A percentile compares a stretch with the other conserved stretches of the same genome.
These are phyloP conservation scores for Casuarina equisetifolia DNA, from an alignment of 306 rosid genomes.

Conservation along the genomic window DNA sequence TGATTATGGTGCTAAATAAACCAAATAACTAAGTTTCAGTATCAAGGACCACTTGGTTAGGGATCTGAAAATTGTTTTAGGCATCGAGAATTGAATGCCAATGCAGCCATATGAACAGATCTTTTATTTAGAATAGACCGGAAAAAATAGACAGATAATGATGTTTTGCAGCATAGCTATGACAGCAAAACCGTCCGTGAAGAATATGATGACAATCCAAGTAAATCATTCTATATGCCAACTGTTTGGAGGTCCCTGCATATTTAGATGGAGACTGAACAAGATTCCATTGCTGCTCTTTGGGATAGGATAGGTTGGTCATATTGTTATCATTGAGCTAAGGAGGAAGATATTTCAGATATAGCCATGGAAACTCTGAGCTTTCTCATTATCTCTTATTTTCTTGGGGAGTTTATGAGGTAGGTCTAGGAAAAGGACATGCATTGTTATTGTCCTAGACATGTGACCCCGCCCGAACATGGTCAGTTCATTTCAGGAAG, in stretches of 20 bases:
- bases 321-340: not conserved
- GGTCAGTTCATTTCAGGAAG: not conserved
- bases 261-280: not conserved
- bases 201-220: not conserved
- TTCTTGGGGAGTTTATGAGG: not conserved
- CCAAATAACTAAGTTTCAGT: conserved; percentile 1
- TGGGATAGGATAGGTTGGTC: not conserved
- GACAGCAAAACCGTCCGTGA: not conserved
- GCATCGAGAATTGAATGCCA: not conserved
- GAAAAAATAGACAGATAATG: not conserved
- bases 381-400: not conserved
- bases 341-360: not conserved
- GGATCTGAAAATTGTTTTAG: not conserved
- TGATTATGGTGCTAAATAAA: conserved; percentile 19
- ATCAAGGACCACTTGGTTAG: not conserved
- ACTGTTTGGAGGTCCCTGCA: not conserved
- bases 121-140: not conserved
- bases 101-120: not conserved
- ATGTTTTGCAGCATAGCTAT: not conserved
- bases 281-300: not conserved
- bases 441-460: not conserved
- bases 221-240: not conserved
- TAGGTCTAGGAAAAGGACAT: not conserved
- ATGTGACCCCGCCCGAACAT: not conserved
- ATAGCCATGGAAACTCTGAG: not conserved